Conservation (phyloP, 2,329 filamentous ascomycete genomes). For the Fusarium acutatum region DNA sequence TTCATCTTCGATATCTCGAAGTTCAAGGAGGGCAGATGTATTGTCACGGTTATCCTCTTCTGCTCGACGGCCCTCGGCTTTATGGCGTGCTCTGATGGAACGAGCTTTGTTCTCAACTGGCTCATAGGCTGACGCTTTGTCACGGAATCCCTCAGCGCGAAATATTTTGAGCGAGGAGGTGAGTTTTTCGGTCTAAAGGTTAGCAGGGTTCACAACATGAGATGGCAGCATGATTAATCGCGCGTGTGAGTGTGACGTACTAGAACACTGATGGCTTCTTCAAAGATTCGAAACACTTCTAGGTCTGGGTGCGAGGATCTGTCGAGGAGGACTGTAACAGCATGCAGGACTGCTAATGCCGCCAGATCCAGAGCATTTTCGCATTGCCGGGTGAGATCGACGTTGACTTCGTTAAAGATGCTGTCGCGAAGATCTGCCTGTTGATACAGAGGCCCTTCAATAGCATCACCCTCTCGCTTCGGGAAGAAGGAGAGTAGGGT, state of each 20-base stretch:
- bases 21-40: constrained; percentile 68
- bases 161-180: constrained; percentile 70
- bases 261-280: constrained; percentile 71
- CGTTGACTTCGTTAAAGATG: constrained; percentile 72
- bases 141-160: constrained; percentile 64
- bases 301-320: constrained; percentile 67
- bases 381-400: constrained; percentile 68
- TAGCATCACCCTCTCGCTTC: constrained; percentile 61
- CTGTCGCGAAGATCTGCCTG: constrained; percentile 70
- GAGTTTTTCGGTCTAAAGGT: constrained; percentile 65
- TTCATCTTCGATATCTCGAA: constrained; percentile 72
- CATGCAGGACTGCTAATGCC: constrained; percentile 68
- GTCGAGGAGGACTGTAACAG: constrained; percentile 69
- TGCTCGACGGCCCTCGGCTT: constrained; percentile 53
- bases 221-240: no score
- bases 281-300: constrained; percentile 71
- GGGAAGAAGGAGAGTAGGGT: constrained; percentile 65
- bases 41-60: constrained; percentile 69
- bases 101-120: constrained; percentile 52
- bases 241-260: constrained; percentile 46
- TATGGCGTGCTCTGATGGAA: constrained; percentile 51
- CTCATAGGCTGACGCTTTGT: constrained; percentile 52
- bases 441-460: constrained; percentile 64
- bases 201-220: background rate
- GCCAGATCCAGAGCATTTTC: constrained; percentile 70